These are phyloP conservation scores for Hyaloraphidium curvatum DNA, from an alignment of 192 early-diverging fungal genomes.

Conservation along the genomic window DNA sequence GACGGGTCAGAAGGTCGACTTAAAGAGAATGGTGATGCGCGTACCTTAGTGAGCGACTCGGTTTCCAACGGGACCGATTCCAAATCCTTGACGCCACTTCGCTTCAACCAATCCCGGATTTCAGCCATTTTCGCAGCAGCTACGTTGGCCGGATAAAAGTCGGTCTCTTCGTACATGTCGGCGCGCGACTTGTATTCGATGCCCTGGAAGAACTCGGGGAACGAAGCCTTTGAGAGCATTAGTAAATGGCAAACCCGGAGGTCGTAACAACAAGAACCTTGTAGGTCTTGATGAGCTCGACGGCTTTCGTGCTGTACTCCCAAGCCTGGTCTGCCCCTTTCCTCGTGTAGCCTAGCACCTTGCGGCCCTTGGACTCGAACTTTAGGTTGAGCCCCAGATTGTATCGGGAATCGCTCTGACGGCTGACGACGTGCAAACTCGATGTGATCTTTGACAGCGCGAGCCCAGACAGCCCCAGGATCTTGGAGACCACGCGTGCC, in stretches of 20 bases:
- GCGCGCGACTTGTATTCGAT: conserved; percentile 7
- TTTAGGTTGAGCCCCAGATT: conserved; percentile 82
- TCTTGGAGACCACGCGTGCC: conserved; percentile 44
- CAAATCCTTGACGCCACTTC: conserved; percentile 37
- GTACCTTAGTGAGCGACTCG: conserved; percentile 40
- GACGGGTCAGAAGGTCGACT: background rate
- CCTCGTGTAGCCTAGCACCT: conserved; percentile 72
- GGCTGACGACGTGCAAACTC: conserved; percentile 44
- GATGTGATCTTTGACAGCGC: conserved; percentile 73
- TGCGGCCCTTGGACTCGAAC: conserved; percentile 67
- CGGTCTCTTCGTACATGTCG: background rate
- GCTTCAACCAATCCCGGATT: conserved; percentile 46
- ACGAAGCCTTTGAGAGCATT: conserved; percentile 14
- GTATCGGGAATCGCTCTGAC: conserved; percentile 25
- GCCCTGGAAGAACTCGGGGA: conserved; percentile 35
- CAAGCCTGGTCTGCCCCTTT: conserved; percentile 50
- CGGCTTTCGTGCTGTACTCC: conserved; percentile 68
- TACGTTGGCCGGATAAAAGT: background rate
- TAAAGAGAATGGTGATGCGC: background rate
- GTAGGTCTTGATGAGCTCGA: conserved; percentile 53
- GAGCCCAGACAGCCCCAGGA: conserved; percentile 37
- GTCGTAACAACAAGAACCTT: conserved; percentile 18
- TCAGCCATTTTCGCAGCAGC: conserved; percentile 16
- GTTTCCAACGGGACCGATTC: conserved; percentile 38
- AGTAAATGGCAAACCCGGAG: background rate